Evolutionary conservation across 2,329 filamentous ascomycete genomes (phyloP), one percentile per base, ranked within the genome.

Genomic region (Penicillium sp.): DNA sequence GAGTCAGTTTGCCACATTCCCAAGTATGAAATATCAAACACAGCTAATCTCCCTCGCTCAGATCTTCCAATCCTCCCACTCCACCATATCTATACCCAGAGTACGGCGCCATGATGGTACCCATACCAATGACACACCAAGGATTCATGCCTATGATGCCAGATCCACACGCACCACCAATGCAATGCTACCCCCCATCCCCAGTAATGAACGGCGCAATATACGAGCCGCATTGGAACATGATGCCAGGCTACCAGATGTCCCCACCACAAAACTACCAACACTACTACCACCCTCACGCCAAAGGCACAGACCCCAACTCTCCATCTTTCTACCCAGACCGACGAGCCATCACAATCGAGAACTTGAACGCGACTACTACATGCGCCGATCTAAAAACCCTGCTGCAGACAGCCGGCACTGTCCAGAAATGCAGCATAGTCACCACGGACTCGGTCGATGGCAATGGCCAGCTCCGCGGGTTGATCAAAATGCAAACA

Each of bases 401-500:
- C 33, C 65, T 74, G 47, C 64, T 77, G 21, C 67, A 64, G 13
- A 60, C 65, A 27, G 64, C 67, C 0, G 72, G 72, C 9, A 62
- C 54, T 1, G 66, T 76, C 43, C 68, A 74, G 33, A 58, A 70
- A 21, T 76, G 73, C 57, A 70, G 73, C 21, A 53, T 53, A 29
- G 60, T 77, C 9, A 60, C 66, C 12, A 58, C 63, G 23, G 65
- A 62, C 21, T 27, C 41, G 21, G 17, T 8, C 2, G 31, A 44
- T 15, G 6, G 2, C 17, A 65, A 64, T 55, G 60, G 63, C 17
- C 68, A 68, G 41, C 68, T 70, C 2, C 71, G 66, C 8, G 68
- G 56, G 13, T 57, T 55, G 17, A 53, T 71, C 5, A 72, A 69
- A 2, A 72, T 77, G 59, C 66, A 60, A 38, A 70, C 60, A 10